Base-by-base conservation (phyloP, 805 yeast species). In the Pichia insulana region DNA sequence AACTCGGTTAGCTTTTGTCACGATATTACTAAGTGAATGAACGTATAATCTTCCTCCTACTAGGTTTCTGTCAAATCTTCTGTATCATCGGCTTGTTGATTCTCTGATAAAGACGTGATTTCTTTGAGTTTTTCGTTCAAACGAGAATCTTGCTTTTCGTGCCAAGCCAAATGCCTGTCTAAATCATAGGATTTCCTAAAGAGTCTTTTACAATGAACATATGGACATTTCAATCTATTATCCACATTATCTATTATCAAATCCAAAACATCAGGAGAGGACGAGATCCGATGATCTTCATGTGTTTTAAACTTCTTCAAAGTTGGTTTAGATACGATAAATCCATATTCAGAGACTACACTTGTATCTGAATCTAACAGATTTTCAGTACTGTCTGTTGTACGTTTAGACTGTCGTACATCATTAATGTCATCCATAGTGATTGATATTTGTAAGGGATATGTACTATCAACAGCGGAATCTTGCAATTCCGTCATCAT, bases 161-260 rank as follows among this genome's bases (percentile, higher is more conserved):
- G 82, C 81, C 81, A 76, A 32, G 55, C 58, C 39, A 76, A 47
- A 52, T 76, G 83, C 34, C 80, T 63, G 15, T 56, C 50, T 20
- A 76, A 51, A 51, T 74, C 80, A 49, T 65, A 65, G 0, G 68
- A 65, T 46, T 71, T 68, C 40, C 67, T 66, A 54, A 81, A 81
- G 7, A 65, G 62, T 44, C 86, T 65, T 28, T 61, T 61, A 56
- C 89, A 81, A 34, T 68, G 68, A 3, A 51, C 56, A 45, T 64
- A 71, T 0, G 76, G 68, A 53, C 88, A 81, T 0, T 52, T 41
- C 1, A 69, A 53, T 33, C 65, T 65, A 10, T 57, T 51, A 8
- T 61, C 55, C 34, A 59, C 63, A 50, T 69, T 71, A 16, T 55
- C 52, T 50, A 61, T 56, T 18, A 73, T 55, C 17, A 72, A 48